A percentile compares a stretch with the other conserved stretches of the same genome.
Conservation (phyloP, 2,329 filamentous ascomycete species). For the Paracorniculantispora psalliotae region DNA sequence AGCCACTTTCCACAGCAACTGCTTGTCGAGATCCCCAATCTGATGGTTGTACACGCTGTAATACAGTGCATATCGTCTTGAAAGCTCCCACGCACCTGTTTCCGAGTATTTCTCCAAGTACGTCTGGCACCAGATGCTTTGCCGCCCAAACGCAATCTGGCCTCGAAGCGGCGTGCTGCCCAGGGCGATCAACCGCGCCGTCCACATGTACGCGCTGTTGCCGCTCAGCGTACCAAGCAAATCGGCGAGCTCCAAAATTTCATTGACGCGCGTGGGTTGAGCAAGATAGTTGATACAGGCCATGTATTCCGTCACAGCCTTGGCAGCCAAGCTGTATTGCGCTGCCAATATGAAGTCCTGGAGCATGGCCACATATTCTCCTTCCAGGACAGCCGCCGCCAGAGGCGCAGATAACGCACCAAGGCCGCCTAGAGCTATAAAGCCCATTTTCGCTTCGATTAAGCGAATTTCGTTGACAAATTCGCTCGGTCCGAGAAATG, state of each 20-base stretch:
- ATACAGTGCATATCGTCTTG: background rate
- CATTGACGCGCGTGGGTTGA: background rate
- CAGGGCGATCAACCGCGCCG: background rate
- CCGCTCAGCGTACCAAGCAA: background rate
- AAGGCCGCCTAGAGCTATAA: background rate
- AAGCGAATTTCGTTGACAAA: background rate
- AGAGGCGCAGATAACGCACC: background rate
- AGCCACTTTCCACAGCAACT: background rate
- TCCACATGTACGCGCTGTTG: constrained; percentile 4
- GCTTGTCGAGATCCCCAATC: background rate
- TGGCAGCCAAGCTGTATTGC: constrained; percentile 1
- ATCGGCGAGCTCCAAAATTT: background rate
- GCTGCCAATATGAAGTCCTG: background rate
- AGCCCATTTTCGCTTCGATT: background rate
- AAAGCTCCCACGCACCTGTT: background rate
- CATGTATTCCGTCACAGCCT: constrained; percentile 1
- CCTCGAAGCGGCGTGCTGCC: constrained; percentile 22
- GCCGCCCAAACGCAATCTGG: constrained; percentile 37
- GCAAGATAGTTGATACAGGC: background rate
- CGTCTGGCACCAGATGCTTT: background rate
- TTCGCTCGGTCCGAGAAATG: background rate
- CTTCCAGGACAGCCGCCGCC: background rate
- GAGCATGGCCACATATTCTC: background rate
- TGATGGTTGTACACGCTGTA: constrained; percentile 4
- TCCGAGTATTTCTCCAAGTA: background rate